Base-by-base conservation (phyloP, 441 rosid species). In the Jatropha podagrica region DNA sequence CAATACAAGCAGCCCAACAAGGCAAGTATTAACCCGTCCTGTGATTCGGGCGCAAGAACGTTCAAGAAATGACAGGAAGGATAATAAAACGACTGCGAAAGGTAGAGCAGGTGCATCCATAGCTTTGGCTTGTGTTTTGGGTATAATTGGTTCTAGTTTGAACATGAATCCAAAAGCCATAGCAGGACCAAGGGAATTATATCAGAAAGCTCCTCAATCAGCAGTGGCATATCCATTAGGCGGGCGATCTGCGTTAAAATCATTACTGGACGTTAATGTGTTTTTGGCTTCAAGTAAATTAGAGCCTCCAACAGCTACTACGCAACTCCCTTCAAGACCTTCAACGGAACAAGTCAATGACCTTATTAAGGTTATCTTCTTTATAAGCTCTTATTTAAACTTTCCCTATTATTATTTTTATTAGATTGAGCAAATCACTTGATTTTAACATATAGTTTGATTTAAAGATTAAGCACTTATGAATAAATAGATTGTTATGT, bases 201-300 rank as follows among this genome's bases (percentile, higher is more conserved):
- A 61, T 68, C 85, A 66, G 81, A 87, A 85, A 79, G 82, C 87
- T 76, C 85, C 88, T 5, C 74, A 69, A 42, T 11, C 17, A 13
- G 65, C 7, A 23, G 1, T 18, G 4, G 58, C 51, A 32, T 27
- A 78, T 46, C 80, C 84, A 71, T 32, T 82, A 54, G 84, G 85
- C 11, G 88, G 85, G 62, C 85, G 80, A 70, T 66, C 60, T 8
- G 92, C 92, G 17, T 73, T 91, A 3, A 56, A 76, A 42, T 91
- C 93, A 20, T 84, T 91, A 79, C 78, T 91, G 74, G 89, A 88
- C 38, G 83, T 86, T 37, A 80, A 82, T 46, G 77, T 80, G 46
- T 46, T 32, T 75, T 79, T 88, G 48, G 81, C 87, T 74, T 86
- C 92, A 1, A 79, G 72, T 61, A 69, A 83, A 51, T 13, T 10